Evolutionary conservation across 2,329 filamentous ascomycete genomes (phyloP).

Genomic region (Hirsutella rhossiliensis): DNA sequence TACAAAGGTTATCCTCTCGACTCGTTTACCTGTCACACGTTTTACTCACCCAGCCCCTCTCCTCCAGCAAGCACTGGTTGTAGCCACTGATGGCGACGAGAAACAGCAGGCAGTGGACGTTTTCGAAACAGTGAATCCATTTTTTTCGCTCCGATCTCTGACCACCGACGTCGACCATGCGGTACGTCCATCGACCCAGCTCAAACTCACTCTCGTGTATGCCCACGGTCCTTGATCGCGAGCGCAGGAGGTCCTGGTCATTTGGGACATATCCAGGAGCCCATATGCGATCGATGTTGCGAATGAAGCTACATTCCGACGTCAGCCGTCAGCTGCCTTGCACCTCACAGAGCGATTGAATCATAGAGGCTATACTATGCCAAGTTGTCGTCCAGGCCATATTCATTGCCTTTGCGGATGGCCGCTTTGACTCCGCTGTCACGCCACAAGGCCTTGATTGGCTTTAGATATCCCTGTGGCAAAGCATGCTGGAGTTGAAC

Average conservation of each 20-base stretch:
- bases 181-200: conserved; percentile 86
- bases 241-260: conserved; percentile 88
- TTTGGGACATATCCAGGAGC: conserved; percentile 88
- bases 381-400: conserved; percentile 89
- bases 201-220: conserved; percentile 95
- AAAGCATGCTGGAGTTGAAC: conserved; percentile 73
- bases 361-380: conserved; percentile 57
- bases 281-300: conserved; percentile 84
- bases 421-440: conserved; percentile 75
- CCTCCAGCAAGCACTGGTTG: conserved; percentile 90
- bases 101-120: conserved; percentile 94
- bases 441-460: conserved; percentile 74
- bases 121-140: conserved; percentile 99
- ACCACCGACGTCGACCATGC: conserved; percentile 96
- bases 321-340: neutral
- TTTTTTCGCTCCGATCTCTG: conserved; percentile 96
- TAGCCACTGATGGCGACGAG: conserved; percentile 95
- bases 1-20: neutral
- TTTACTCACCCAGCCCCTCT: conserved; percentile 45
- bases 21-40: no score
- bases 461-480: conserved; percentile 63
- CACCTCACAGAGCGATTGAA: neutral
- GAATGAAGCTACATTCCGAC: conserved; percentile 64
- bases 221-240: conserved; percentile 95
- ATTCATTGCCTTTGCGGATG: conserved; percentile 92